A percentile compares a stretch with the other conserved stretches of the same genome.
Evolutionary conservation across 371 early-diverging fungal species (phyloP).

Genomic region (Phascolomyces articulosus): DNA sequence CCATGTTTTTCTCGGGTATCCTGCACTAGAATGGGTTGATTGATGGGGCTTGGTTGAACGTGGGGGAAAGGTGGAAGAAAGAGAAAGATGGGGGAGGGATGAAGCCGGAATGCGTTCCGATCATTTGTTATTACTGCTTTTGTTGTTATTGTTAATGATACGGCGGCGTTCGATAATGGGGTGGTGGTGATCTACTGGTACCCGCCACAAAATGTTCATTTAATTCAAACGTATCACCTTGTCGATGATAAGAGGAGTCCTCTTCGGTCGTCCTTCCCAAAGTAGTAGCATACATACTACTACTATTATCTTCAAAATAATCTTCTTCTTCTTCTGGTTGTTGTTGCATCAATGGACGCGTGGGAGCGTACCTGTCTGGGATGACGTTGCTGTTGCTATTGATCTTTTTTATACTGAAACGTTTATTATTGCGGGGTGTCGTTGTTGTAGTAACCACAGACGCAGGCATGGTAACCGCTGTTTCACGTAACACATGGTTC

Average conservation of each 20-base stretch:
- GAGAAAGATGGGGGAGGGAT: not conserved
- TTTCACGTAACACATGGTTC: not conserved
- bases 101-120: not conserved
- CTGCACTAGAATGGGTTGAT: no score
- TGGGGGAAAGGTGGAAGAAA: not conserved
- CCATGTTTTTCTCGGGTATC: not conserved
- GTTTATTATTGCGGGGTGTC: not conserved
- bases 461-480: not conserved
- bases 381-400: not conserved
- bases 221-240: constrained; percentile 6
- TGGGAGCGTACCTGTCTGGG: constrained; percentile 5
- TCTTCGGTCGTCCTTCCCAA: not conserved
- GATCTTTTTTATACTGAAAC: not conserved
- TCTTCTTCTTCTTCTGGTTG: constrained; percentile 4
- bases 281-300: not conserved
- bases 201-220: not conserved
- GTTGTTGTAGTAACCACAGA: not conserved
- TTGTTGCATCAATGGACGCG: constrained; percentile 7
- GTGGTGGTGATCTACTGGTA: not conserved
- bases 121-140: not conserved
- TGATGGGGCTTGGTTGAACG: no score
- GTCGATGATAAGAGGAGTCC: constrained; percentile 1
- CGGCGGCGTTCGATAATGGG: no score
- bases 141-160: no score
- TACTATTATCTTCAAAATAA: not conserved